Evolutionary conservation across 495 filamentous ascomycete species (phyloP).

Genomic region (Lophium mytilinum): DNA sequence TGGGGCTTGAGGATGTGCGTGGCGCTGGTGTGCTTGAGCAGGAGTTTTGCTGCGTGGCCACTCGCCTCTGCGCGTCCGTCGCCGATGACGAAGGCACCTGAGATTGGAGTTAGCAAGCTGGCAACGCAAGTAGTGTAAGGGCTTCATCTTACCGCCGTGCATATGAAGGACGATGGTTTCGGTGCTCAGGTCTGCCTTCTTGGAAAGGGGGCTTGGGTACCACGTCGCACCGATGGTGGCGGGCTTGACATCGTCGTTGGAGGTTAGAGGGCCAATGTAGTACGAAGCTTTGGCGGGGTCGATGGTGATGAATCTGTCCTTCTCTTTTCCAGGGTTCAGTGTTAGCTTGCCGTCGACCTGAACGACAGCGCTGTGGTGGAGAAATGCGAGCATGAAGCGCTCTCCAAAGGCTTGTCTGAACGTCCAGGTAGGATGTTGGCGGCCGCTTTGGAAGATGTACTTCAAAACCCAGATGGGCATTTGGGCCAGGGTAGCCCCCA

Average conservation of each 20-base stretch:
- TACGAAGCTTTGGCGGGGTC: constrained; percentile 11
- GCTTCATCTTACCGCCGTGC: too few relatives aligned
- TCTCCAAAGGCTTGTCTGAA: constrained; percentile 31
- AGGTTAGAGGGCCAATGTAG: constrained; percentile 27
- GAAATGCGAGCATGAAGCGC: constrained; percentile 21
- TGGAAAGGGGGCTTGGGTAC: constrained; percentile 26
- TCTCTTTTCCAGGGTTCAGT: constrained; percentile 30
- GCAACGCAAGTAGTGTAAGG: too few relatives aligned
- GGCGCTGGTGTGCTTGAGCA: constrained; percentile 16
- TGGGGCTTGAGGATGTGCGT: constrained; percentile 25
- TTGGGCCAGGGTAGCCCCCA: constrained; percentile 20
- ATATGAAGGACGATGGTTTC: constrained; percentile 40
- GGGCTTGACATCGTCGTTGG: constrained; percentile 27
- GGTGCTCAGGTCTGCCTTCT: neutral
- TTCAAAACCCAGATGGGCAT: constrained; percentile 30
- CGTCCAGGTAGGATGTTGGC: constrained; percentile 29
- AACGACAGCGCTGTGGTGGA: constrained; percentile 21
- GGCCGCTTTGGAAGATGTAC: constrained; percentile 22
- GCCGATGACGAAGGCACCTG: constrained; percentile 40
- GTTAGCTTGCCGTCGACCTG: constrained; percentile 21
- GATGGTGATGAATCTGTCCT: constrained; percentile 28
- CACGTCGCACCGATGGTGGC: constrained; percentile 33
- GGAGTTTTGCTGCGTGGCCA: constrained; percentile 29
- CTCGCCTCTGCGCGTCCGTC: constrained; percentile 34
- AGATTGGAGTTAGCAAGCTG: too few relatives aligned